phyloP scores from a whole-genome alignment of 2,329 filamentous ascomycete species.

The Beauveria scarabaeidicola region DNA sequence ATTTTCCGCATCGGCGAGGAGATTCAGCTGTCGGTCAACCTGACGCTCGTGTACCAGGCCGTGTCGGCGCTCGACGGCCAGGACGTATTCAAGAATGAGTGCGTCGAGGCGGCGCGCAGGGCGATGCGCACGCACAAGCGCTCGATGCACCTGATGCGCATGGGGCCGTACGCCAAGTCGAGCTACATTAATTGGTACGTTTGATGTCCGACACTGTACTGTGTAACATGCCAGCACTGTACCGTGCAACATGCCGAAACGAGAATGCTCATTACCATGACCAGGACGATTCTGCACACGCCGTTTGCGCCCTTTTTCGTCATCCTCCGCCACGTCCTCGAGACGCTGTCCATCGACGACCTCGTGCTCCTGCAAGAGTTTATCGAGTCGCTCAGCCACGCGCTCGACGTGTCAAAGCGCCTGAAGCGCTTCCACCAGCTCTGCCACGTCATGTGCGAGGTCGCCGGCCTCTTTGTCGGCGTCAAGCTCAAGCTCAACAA shows the following conservation, averaged over 20 bases:
- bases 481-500: conserved; percentile 28
- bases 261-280: neutral
- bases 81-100: conserved; percentile 37
- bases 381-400: conserved; percentile 43
- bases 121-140: conserved; percentile 38
- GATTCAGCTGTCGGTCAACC: conserved; percentile 36
- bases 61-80: conserved; percentile 38
- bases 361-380: conserved; percentile 48
- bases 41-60: conserved; percentile 45
- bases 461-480: conserved; percentile 54
- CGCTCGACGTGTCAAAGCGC: conserved; percentile 45
- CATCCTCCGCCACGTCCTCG: conserved; percentile 49
- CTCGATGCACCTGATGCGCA: conserved; percentile 34
- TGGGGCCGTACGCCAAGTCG: conserved; percentile 31
- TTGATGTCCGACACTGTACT: too few relatives aligned
- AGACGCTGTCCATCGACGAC: conserved; percentile 44
- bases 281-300: conserved; percentile 44
- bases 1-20: conserved; percentile 39
- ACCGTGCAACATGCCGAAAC: too few relatives aligned
- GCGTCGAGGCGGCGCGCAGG: conserved; percentile 39
- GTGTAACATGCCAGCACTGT: too few relatives aligned
- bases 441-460: conserved; percentile 52
- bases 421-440: conserved; percentile 52
- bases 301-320: conserved; percentile 54
- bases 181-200: conserved; percentile 47